Evolutionary conservation across 2,329 filamentous ascomycete species (phyloP), one percentile per base, ranked within the genome.

Genomic region (Arthrobotrys pseudoclavata): DNA sequence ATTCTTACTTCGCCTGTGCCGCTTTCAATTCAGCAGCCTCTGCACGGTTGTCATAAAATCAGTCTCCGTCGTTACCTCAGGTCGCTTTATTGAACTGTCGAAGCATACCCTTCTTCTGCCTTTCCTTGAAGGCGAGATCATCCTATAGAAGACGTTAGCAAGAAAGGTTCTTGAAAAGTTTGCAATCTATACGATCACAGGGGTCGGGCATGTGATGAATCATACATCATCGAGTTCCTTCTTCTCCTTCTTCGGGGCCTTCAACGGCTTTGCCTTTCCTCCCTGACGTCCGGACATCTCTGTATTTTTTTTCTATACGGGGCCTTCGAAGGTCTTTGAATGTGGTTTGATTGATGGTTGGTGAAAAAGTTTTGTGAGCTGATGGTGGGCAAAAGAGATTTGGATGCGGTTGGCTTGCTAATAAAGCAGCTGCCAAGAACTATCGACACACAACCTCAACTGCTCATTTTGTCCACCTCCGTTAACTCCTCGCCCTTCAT

Each of bases 201-300:
- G 42, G 18, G 2, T 4, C 15, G n/a, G 4, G 15, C 10, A 9
- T 13, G 31, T n/a, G 18, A 60, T 60, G 55, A 60, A 60, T 29
- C 26, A 69, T 60, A 79, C 75, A 34, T 79, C 75, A 61, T 74
- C 63, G 22, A 72, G 66, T 3, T 72, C 74, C 53, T 52, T 79
- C 69, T 79, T 70, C 15, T 76, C 71, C 72, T 82, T 82, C 79
- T 82, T 82, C 29, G 81, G 81, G 24, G 76, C 76, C 79, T 82
- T 82, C 76, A 82, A 78, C 37, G 81, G 81, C 74, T 82, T 82
- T 13, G 80, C 80, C 72, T 82, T 82, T 75, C 81, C 81, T 69
- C 81, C 80, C 76, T 80, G 79, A 79, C 80, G 80, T 75, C 80
- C 80, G 18, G 80, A 78, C 80, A 81, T 81, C 2, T 75, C 76